Evolutionary conservation across 768 basidiomycete species (phyloP).

Genomic region (Phaeotremella fagi): DNA sequence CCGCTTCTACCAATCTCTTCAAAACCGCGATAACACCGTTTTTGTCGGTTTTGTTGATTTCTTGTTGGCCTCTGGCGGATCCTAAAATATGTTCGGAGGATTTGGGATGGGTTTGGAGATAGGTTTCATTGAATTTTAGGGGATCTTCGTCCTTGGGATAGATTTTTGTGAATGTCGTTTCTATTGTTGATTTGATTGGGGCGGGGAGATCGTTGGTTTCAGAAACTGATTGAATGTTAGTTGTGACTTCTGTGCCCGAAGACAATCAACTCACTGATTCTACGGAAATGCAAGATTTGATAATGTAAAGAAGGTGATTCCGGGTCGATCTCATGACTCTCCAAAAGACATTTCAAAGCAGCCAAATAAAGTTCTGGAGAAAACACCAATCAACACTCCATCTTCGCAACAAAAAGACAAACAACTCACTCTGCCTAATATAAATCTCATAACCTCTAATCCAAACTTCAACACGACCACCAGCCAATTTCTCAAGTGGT

Average conservation of each 20-base stretch:
- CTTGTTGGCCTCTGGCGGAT: conserved; percentile 55
- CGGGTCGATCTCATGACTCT: conserved; percentile 56
- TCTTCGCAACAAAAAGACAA: background rate
- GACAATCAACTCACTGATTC: conserved; percentile 52
- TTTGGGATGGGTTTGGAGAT: conserved; percentile 61
- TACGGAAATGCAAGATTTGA: conserved; percentile 63
- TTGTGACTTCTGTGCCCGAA: background rate
- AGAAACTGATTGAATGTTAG: conserved; percentile 49
- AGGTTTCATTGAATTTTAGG: conserved; percentile 70
- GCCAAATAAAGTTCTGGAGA: conserved; percentile 70
- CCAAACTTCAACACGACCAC: conserved; percentile 65
- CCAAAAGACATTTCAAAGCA: conserved; percentile 64
- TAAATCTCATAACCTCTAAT: conserved; percentile 72
- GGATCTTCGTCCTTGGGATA: conserved; percentile 59
- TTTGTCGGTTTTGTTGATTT: no score
- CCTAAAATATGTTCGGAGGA: conserved; percentile 60
- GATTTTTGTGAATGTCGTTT: conserved; percentile 53
- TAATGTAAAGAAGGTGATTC: conserved; percentile 66
- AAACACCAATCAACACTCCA: background rate
- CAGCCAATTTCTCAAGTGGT: conserved; percentile 58
- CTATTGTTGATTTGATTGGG: conserved; percentile 56
- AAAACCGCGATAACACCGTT: no score
- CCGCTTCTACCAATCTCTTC: no score
- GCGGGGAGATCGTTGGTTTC: conserved; percentile 53
- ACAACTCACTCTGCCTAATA: conserved; percentile 65